A percentile compares a stretch with the other conserved stretches of the same genome.
Conservation (phyloP, 2,329 filamentous ascomycete species). For the Cladosporium sp. region DNA sequence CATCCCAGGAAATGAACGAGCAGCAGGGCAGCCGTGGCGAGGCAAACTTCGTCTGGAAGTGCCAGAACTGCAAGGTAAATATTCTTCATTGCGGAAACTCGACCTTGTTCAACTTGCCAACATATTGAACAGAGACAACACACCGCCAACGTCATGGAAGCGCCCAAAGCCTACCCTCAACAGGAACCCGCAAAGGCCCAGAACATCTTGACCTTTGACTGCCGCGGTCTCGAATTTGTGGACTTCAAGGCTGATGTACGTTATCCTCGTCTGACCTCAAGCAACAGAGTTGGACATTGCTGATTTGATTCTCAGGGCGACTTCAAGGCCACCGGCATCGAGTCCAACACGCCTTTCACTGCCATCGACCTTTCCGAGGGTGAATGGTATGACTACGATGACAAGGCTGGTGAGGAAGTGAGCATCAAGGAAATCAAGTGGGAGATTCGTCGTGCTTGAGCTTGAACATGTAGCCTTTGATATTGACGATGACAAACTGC, state of each 20-base stretch:
- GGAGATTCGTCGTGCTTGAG: slow-evolving; percentile 71
- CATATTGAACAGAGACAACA: slow-evolving; percentile 64
- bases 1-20: slow-evolving; percentile 72
- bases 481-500: background rate
- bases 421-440: slow-evolving; percentile 86
- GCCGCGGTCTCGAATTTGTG: slow-evolving; percentile 84
- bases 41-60: slow-evolving; percentile 99
- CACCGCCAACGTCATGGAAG: slow-evolving; percentile 75
- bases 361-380: slow-evolving; percentile 79
- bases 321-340: slow-evolving; percentile 78
- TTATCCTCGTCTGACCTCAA: background rate
- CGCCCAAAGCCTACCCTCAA: slow-evolving; percentile 68
- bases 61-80: slow-evolving; percentile 92
- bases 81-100: slow-evolving; percentile 15
- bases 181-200: slow-evolving; percentile 68
- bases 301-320: slow-evolving; percentile 62
- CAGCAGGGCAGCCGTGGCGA: slow-evolving; percentile 90
- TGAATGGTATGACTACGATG: slow-evolving; percentile 98
- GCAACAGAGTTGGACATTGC: too few relatives aligned
- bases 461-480: background rate
- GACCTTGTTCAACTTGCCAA: background rate
- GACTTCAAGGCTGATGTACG: slow-evolving; percentile 85
- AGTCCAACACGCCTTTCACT: slow-evolving; percentile 77
- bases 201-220: slow-evolving; percentile 87
- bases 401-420: slow-evolving; percentile 87